Percentiles rank a stretch among this genome's conserved stretches.
Conservation (phyloP, 306 rosid species). For the Sesbania bispinosa region DNA sequence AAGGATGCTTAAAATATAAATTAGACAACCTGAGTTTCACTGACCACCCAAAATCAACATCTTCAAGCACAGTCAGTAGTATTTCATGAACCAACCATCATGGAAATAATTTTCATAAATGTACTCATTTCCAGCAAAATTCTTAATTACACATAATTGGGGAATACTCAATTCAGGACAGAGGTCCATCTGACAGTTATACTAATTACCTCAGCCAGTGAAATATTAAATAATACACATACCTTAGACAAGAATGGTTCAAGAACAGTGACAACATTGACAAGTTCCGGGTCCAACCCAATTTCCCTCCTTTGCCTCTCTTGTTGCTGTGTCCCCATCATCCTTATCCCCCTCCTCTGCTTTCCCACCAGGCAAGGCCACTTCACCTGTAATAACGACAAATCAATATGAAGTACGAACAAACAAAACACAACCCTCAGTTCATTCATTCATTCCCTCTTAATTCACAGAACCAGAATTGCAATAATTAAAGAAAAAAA, state of each 20-base stretch:
- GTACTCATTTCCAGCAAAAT: background rate
- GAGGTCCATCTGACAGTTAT: background rate
- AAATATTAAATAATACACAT: background rate
- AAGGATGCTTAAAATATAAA: background rate
- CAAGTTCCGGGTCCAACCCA: constrained; percentile 83
- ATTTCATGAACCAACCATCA: constrained; percentile 18
- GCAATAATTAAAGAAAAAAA: background rate
- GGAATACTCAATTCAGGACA: constrained; percentile 4
- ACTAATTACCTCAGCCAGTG: background rate
- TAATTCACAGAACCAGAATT: background rate
- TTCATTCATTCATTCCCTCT: background rate
- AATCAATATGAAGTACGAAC: too few species aligned
- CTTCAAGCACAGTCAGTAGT: background rate
- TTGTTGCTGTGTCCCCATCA: constrained; percentile 82
- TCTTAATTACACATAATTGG: background rate
- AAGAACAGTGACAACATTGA: constrained; percentile 72
- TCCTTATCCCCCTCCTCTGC: constrained; percentile 86
- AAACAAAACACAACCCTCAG: background rate
- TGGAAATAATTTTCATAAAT: background rate
- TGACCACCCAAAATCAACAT: constrained; percentile 2
- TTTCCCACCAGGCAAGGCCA: constrained; percentile 96
- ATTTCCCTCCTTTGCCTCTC: constrained; percentile 96
- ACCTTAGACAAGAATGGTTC: constrained; percentile 97
- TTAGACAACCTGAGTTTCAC: background rate
- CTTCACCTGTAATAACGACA: constrained; percentile 60